Evolutionary conservation across 2,329 filamentous ascomycete genomes (phyloP).

Genomic region (Fusarium proliferatum): DNA sequence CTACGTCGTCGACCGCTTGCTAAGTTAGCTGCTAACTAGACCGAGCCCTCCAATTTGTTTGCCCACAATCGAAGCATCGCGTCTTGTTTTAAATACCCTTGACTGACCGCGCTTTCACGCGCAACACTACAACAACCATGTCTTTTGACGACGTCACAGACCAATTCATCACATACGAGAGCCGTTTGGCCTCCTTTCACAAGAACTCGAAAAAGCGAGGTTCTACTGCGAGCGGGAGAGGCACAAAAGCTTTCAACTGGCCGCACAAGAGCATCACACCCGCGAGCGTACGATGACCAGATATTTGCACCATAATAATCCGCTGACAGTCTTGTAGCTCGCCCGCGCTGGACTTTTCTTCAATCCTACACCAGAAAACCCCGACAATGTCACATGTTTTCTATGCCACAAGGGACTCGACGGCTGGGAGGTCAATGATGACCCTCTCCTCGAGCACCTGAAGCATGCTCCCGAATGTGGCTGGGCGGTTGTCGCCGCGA

Average conservation of each 20-base stretch:
- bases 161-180: conserved; percentile 72
- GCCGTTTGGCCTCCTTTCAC: conserved; percentile 84
- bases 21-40: neutral
- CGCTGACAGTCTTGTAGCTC: conserved; percentile 67
- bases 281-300: conserved; percentile 44
- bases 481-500: conserved; percentile 80
- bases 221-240: conserved; percentile 68
- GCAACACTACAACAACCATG: conserved; percentile 44
- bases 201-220: conserved; percentile 74
- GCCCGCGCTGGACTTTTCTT: conserved; percentile 94
- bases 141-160: conserved; percentile 54
- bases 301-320: conserved; percentile 1
- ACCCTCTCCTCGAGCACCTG: conserved; percentile 85
- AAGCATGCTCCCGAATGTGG: conserved; percentile 85
- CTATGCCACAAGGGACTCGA: conserved; percentile 85
- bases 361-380: conserved; percentile 76
- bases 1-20: conserved; percentile 10
- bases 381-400: conserved; percentile 92
- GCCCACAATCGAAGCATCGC: conserved; percentile 31
- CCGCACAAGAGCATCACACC: conserved; percentile 68
- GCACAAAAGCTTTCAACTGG: conserved; percentile 74
- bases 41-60: neutral
- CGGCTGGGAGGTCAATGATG: conserved; percentile 90
- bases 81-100: conserved; percentile 27
- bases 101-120: conserved; percentile 35